phyloP scores from a whole-genome alignment of 768 basidiomycete species.

The Coprinellus micaceus region DNA sequence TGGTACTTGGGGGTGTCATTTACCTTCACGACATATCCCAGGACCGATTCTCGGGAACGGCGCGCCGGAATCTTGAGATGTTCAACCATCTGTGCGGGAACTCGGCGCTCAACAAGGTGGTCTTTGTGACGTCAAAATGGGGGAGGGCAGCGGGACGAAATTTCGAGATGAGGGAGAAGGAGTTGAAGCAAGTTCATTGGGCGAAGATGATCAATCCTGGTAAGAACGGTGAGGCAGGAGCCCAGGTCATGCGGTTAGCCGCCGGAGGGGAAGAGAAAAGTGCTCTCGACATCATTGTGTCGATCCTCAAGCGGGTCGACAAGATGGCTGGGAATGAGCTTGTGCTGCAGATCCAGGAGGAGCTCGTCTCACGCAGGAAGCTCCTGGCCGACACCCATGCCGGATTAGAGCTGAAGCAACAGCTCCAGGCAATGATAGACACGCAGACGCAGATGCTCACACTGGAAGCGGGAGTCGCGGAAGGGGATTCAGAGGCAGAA shows the following conservation, averaged over 20 bases:
- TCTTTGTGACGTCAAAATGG: constrained; percentile 38
- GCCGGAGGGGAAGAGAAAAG: not conserved
- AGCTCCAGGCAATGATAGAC: constrained; percentile 27
- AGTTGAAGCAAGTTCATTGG: constrained; percentile 21
- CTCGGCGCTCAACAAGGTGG: constrained; percentile 23
- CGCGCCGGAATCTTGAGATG: constrained; percentile 23
- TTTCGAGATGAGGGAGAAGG: constrained; percentile 14
- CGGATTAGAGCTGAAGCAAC: not conserved
- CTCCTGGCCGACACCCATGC: not conserved
- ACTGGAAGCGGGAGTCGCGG: not conserved
- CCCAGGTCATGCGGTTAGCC: constrained; percentile 10
- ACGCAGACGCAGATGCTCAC: not conserved
- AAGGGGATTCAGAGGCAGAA: not conserved
- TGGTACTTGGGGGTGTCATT: constrained; percentile 23
- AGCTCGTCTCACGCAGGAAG: not conserved
- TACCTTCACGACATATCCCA: constrained; percentile 34
- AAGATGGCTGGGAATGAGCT: too few species aligned
- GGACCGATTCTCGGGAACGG: constrained; percentile 25
- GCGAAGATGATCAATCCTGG: constrained; percentile 13
- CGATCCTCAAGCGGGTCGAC: too few species aligned
- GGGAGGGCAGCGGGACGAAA: not conserved
- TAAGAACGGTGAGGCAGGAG: constrained; percentile 1
- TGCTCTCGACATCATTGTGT: too few species aligned
- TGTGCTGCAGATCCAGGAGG: constrained; percentile 1
- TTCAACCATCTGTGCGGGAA: constrained; percentile 34